phyloP scores from a whole-genome alignment of 805 yeast species.

The Candida lessepsii region DNA sequence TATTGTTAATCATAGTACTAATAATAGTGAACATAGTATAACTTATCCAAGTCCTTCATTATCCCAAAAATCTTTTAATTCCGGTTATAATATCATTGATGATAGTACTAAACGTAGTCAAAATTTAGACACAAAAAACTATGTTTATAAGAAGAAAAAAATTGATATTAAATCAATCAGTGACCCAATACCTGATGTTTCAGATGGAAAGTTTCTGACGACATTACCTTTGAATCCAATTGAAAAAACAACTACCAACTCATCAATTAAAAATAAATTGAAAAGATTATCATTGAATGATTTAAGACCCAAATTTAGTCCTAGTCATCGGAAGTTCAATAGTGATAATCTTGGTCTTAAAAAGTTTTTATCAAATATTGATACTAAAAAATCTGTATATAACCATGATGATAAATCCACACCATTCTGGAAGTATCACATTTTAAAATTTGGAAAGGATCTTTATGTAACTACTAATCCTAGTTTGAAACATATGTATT shows the following conservation, averaged over 20 bases:
- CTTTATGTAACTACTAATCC: conserved; percentile 69
- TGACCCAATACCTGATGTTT: background rate
- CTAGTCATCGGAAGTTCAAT: conserved; percentile 12
- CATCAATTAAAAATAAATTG: conserved; percentile 3
- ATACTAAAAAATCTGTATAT: background rate
- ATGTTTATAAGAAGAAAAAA: conserved; percentile 3
- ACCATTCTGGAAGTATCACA: conserved; percentile 66
- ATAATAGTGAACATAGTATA: background rate
- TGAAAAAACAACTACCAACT: conserved; percentile 1
- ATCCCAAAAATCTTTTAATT: background rate
- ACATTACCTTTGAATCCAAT: conserved; percentile 6
- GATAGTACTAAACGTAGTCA: background rate
- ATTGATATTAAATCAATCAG: conserved; percentile 3
- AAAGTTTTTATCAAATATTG: background rate
- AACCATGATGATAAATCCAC: too few species aligned
- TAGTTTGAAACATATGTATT: conserved; percentile 53
- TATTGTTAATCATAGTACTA: background rate
- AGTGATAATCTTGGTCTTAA: conserved; percentile 7
- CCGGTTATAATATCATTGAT: background rate
- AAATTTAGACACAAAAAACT: background rate
- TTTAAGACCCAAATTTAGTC: conserved; percentile 9
- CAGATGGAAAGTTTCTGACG: conserved; percentile 1
- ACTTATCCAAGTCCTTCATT: conserved; percentile 3
- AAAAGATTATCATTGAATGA: conserved; percentile 14
- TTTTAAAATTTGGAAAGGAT: conserved; percentile 52